Evolutionary conservation across 768 basidiomycete species (phyloP).

Genomic region (Trametes meyenii): DNA sequence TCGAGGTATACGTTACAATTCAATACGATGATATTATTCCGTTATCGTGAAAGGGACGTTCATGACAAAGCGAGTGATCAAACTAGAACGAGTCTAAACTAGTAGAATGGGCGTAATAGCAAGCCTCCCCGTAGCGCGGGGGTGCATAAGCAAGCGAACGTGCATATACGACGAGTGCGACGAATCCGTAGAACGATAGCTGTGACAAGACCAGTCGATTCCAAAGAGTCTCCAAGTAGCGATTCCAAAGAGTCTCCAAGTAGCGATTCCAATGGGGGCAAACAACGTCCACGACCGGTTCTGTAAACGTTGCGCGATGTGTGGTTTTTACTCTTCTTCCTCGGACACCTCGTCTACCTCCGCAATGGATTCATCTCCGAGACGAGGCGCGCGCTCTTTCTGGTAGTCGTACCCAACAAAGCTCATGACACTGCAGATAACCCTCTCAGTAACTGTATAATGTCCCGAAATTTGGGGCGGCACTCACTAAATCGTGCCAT

Average conservation of each 20-base stretch:
- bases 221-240: neutral
- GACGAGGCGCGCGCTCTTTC: conserved; percentile 32
- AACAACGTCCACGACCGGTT: neutral
- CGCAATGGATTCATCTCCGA: conserved; percentile 7
- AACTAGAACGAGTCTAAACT: conserved; percentile 7
- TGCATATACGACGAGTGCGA: conserved; percentile 5
- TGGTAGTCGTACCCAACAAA: conserved; percentile 62
- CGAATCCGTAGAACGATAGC: conserved; percentile 2
- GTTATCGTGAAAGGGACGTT: neutral
- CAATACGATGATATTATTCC: neutral
- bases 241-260: neutral
- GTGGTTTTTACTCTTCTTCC: conserved; percentile 7
- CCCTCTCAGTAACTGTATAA: neutral
- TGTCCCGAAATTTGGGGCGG: neutral
- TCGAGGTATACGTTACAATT: neutral
- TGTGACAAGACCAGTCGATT: neutral
- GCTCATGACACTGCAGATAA: conserved; percentile 53
- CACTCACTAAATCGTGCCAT: conserved; percentile 88
- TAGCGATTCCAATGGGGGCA: neutral
- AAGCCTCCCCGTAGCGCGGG: neutral
- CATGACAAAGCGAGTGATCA: conserved; percentile 11
- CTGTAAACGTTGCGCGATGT: neutral
- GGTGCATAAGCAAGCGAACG: conserved; percentile 8
- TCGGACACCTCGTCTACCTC: conserved; percentile 9
- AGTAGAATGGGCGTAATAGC: neutral